These are phyloP conservation scores for Sporobolomyces roseus DNA, from an alignment of 768 basidiomycete genomes.

Conservation along the genomic window DNA sequence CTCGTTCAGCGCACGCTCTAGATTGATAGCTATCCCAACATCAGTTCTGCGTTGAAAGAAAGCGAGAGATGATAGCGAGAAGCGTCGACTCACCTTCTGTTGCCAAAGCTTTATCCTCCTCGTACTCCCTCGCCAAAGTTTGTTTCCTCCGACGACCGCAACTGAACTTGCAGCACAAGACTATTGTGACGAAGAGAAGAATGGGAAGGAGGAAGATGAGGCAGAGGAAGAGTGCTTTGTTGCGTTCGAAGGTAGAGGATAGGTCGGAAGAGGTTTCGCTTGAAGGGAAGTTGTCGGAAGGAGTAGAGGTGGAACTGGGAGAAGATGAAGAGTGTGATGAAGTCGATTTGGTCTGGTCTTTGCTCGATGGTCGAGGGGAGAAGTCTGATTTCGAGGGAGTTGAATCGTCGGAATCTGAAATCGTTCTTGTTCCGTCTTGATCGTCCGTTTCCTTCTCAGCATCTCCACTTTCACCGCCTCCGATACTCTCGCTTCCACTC, in stretches of 20 bases:
- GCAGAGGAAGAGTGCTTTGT: background rate
- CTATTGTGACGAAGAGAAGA: background rate
- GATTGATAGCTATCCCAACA: too few species aligned
- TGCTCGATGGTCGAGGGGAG: too few species aligned
- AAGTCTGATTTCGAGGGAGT: too few species aligned
- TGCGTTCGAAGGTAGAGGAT: background rate
- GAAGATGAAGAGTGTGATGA: background rate
- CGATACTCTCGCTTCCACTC: too few species aligned
- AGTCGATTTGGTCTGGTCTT: background rate
- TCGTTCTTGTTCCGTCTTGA: too few species aligned
- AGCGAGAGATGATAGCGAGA: background rate
- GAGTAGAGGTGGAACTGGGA: background rate
- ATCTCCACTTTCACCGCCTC: background rate
- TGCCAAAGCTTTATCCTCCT: background rate
- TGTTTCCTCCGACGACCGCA: background rate
- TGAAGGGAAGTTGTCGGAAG: background rate
- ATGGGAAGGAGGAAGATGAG: background rate
- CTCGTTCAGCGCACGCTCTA: too few species aligned
- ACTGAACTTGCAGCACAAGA: constrained; percentile 1
- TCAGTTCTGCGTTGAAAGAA: background rate
- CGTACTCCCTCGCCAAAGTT: background rate
- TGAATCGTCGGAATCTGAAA: too few species aligned
- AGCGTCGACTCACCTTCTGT: background rate
- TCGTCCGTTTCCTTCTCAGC: background rate
- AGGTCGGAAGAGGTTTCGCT: background rate